phyloP scores from a whole-genome alignment of 805 yeast species.

The Ogataea nonfermentans region DNA sequence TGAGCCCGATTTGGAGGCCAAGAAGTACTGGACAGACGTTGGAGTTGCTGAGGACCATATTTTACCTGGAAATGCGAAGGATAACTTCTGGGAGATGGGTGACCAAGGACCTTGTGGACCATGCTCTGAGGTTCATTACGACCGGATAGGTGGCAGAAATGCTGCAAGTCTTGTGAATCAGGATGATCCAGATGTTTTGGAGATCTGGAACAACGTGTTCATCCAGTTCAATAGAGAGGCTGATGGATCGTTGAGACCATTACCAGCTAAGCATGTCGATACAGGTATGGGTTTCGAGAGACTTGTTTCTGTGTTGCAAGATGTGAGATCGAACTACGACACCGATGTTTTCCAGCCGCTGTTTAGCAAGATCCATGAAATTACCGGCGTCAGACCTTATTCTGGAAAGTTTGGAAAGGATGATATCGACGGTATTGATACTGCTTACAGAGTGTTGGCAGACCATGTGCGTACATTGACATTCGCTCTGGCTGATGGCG shows the following conservation, averaged over 20 bases:
- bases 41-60: slow-evolving; percentile 94
- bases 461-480: slow-evolving; percentile 98
- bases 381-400: slow-evolving; percentile 90
- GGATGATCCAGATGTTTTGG: slow-evolving; percentile 98
- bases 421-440: slow-evolving; percentile 91
- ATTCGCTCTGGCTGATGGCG: slow-evolving; percentile 96
- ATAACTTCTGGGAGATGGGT: slow-evolving; percentile 99
- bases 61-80: slow-evolving; percentile 84
- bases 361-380: slow-evolving; percentile 81
- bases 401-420: slow-evolving; percentile 91
- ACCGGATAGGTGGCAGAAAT: slow-evolving; percentile 97
- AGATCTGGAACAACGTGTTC: slow-evolving; percentile 97
- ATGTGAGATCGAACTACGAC: slow-evolving; percentile 90
- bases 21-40: slow-evolving; percentile 75
- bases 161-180: slow-evolving; percentile 86
- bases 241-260: slow-evolving; percentile 70
- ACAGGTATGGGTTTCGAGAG: slow-evolving; percentile 99
- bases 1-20: slow-evolving; percentile 93
- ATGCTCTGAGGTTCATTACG: slow-evolving; percentile 96
- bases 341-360: slow-evolving; percentile 95
- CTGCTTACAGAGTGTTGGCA: slow-evolving; percentile 96
- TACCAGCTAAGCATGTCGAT: slow-evolving; percentile 95
- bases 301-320: slow-evolving; percentile 89
- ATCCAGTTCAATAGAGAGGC: slow-evolving; percentile 96
- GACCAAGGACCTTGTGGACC: slow-evolving; percentile 99